Base-by-base conservation (phyloP, 2,329 filamentous ascomycete genomes). In the Colletotrichum sp. region DNA sequence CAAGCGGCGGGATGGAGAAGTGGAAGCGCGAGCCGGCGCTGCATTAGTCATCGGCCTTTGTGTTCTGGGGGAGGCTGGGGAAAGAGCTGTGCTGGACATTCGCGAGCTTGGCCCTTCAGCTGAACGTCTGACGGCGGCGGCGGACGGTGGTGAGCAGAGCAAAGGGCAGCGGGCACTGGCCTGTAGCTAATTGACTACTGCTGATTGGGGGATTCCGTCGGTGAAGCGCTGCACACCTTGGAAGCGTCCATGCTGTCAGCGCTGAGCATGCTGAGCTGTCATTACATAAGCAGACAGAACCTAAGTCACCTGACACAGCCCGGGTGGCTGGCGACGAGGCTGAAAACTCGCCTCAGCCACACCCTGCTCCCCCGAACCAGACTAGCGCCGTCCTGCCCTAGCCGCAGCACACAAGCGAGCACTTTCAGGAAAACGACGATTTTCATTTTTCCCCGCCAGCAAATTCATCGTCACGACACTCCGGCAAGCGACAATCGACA, bases 401-500 rank as follows among this genome's bases (percentile, higher is more conserved):
- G 70, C 76, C 74, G 70, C 76, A 52, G 59, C 59, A 71, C 76
- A 78, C 74, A 77, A 75, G 65, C 71, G 66, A 75, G 60, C 64
- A 76, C 43, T 77, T 78, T 77, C 61, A 71, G 71, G 60, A 74
- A 78, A 76, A 75, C 64, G 63, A 57, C 52, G 43, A 75, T 63
- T 75, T 74, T 61, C 21, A 28, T 34, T 36, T 36, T 68, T 74
- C 70, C 64, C 72, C 64, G 59, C 72, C 68, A 64, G 55, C 59
- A 68, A 76, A 60, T 75, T 70, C 77, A 75, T 72, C 77, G 72
- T 77, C 77, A 78, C 71, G 75, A 77, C 75, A 78, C 71, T 77
- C 75, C 77, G 77, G 76, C 76, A 77, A 77, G 68, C 70, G 75
- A 77, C 70, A 52, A 76, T 73, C 72, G 71, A 78, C 75, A 74